Base-by-base conservation (phyloP, 352 stramenopile species). In the Peronospora farinosa region DNA sequence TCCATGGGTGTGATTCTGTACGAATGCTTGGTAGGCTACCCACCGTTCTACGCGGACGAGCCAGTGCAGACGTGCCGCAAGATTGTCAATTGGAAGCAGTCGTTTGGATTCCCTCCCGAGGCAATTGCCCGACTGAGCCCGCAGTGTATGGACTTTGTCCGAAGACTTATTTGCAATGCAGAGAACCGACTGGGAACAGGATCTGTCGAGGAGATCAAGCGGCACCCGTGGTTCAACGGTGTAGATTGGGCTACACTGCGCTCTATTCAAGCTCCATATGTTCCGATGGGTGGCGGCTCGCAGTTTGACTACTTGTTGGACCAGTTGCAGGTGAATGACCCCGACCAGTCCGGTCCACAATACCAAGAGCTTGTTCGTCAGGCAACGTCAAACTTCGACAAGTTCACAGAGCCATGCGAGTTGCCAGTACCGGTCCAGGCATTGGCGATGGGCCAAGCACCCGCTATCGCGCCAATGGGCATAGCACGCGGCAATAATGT, bases 1-100 rank as follows among this genome's bases (percentile, higher is more conserved):
- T 97, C 83, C 36, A 79, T 99, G 43, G 97, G 97, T 21, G 96
- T 99, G 12, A 99, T 99, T 58, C 94, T 99, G 78, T 99, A 98
- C 70, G 96, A 99, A 74, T 99, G 96, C 67, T 75, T 99, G 31
- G 92, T 99, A 10, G 97, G 97, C 11, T 99, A 98, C 72, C 98
- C 97, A 33, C 96, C 96, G 9, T 99, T 99, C 65, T 99, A 99
- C 70, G 95, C 96, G 3, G 95, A 98, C 58, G 85, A 97, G 54
- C 89, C 96, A 9, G 95, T 98, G 52, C 91, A 93, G 36, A 99
- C 96, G 7, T 99, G 96, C 67, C 78, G 94, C 21, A 99, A 99
- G 68, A 86, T 88, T 53, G 79, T 92, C 41, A 83, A 93, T 53
- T 95, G 84, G 84, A 78, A 78, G 31, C 71, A 93, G 56, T 88